These are phyloP conservation scores for Podospora pseudocomata DNA, from an alignment of 495 filamentous ascomycete genomes.

Conservation along the genomic window DNA sequence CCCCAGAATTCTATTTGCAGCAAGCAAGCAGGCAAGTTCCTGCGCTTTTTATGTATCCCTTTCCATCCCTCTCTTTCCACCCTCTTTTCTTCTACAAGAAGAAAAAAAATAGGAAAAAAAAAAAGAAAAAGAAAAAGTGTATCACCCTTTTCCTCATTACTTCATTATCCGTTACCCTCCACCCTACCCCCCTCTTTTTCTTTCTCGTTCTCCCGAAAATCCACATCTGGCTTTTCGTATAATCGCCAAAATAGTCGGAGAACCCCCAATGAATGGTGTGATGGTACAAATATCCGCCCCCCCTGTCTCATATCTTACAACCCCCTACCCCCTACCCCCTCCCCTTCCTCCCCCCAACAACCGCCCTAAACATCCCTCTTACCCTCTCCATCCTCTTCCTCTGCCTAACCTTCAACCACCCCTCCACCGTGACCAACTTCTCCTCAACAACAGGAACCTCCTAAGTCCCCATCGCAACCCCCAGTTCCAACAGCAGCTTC, in stretches of 20 bases:
- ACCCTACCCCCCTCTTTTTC: background rate
- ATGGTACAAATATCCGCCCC: background rate
- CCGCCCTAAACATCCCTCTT: background rate
- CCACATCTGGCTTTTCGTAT: no score
- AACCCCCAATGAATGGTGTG: background rate
- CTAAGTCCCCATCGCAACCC: constrained; percentile 46
- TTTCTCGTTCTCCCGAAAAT: background rate
- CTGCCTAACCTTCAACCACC: background rate
- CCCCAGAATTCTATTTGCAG: background rate
- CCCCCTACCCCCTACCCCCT: background rate
- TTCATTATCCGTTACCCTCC: background rate
- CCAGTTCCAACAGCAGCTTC: constrained; percentile 63
- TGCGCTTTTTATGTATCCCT: background rate
- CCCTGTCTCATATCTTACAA: background rate
- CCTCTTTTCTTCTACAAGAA: background rate
- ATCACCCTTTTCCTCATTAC: background rate
- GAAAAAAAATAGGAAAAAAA: background rate
- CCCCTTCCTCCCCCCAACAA: background rate
- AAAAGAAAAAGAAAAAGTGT: background rate
- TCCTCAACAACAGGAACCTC: background rate
- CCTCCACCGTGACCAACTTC: background rate
- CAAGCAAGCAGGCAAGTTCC: background rate
- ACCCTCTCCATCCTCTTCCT: background rate
- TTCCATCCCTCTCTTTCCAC: no score
- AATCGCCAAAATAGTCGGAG: no score